These are phyloP conservation scores for Urtica urens DNA, from an alignment of 306 rosid species.

Conservation along the genomic window DNA sequence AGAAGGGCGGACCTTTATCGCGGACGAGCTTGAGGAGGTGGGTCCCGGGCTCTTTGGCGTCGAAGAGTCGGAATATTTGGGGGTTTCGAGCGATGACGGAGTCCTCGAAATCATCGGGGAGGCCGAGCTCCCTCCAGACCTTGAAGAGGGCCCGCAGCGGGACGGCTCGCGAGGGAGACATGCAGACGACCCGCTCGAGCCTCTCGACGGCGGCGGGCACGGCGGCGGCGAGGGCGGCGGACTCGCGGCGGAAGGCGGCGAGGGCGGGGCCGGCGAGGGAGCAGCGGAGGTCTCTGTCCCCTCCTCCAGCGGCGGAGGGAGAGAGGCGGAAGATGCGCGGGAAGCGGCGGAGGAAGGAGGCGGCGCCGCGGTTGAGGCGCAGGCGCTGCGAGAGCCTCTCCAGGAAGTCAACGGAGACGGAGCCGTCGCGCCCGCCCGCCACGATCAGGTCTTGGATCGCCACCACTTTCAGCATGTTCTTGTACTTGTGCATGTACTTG, in stretches of 20 bases:
- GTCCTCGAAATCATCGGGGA: slow-evolving; percentile 92
- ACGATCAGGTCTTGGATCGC: slow-evolving; percentile 80
- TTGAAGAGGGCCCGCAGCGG: slow-evolving; percentile 83
- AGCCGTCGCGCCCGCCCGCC: slow-evolving; percentile 48
- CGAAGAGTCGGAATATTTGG: slow-evolving; percentile 53
- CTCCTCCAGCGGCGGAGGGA: slow-evolving; percentile 50
- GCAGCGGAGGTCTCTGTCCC: slow-evolving; percentile 58
- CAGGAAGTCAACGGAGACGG: slow-evolving; percentile 66
- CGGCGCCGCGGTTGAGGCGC: slow-evolving; percentile 71
- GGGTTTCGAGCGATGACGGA: slow-evolving; percentile 44
- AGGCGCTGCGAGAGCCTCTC: slow-evolving; percentile 70
- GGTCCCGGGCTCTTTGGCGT: slow-evolving; percentile 60
- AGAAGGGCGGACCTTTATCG: too few relatives aligned
- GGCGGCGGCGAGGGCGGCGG: slow-evolving; percentile 41
- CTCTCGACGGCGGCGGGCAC: slow-evolving; percentile 54
- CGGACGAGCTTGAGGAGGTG: slow-evolving; percentile 60
- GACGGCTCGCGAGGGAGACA: slow-evolving; percentile 55
- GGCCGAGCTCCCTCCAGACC: slow-evolving; percentile 84
- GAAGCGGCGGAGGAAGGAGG: slow-evolving; percentile 62
- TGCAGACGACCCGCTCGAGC: slow-evolving; percentile 53
- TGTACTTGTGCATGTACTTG: slow-evolving; percentile 81
- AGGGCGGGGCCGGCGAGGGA: slow-evolving; percentile 50
- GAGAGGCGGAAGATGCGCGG: slow-evolving; percentile 72
- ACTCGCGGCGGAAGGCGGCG: slow-evolving; percentile 38
- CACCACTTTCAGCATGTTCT: slow-evolving; percentile 62